Evolutionary conservation across 345 rosid species (phyloP).

Genomic region (Eucalyptus rudis): DNA sequence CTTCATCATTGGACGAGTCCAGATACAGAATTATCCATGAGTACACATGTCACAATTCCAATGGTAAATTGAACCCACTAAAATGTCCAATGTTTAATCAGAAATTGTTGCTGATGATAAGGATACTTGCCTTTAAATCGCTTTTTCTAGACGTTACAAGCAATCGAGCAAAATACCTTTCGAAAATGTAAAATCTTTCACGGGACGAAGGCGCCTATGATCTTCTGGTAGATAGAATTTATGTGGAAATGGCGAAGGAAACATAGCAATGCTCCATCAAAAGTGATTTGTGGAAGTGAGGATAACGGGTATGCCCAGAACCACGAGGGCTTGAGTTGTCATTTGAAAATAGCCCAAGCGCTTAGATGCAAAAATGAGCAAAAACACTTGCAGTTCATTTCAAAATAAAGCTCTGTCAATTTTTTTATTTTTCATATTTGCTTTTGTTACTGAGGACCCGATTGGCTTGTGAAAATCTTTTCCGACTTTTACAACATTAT

Average conservation of each 20-base stretch:
- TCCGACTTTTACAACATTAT: neutral
- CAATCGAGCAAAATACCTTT: too few relatives aligned
- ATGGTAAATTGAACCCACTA: accelerated
- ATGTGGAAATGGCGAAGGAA: neutral
- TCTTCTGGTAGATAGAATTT: neutral
- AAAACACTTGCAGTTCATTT: neutral
- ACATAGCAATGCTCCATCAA: neutral
- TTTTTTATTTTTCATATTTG: too few relatives aligned
- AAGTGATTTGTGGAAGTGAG: neutral
- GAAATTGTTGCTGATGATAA: neutral
- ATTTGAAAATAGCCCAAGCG: neutral
- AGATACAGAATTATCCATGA: neutral
- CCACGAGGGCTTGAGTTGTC: neutral
- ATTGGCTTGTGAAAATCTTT: neutral
- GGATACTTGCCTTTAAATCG: neutral
- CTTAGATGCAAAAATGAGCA: neutral
- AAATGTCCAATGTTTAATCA: neutral
- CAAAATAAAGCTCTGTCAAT: too few relatives aligned
- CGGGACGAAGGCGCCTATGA: neutral
- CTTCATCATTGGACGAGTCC: neutral
- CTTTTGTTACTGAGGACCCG: neutral
- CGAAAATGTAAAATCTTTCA: neutral
- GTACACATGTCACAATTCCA: neutral
- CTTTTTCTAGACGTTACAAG: neutral
- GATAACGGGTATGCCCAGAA: neutral